A percentile compares a stretch with the other conserved stretches of the same genome.
These are phyloP conservation scores for Erythrophleum fordii DNA, from an alignment of 306 rosid species.

Conservation along the genomic window DNA sequence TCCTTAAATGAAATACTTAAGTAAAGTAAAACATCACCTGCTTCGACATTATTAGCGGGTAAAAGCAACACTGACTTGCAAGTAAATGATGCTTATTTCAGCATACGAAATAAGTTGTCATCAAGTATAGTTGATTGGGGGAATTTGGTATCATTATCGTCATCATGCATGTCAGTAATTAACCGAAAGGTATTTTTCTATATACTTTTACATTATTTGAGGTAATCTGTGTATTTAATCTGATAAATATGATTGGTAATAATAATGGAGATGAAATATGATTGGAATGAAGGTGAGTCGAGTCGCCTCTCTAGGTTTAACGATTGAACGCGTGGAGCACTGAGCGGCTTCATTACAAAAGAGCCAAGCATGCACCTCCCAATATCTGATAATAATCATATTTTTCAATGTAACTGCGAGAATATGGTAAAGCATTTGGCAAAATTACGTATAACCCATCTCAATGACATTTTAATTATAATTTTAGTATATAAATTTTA, in stretches of 20 bases:
- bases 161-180: neutral
- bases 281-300: no score
- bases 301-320: neutral
- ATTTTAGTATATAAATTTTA: no score
- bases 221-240: neutral
- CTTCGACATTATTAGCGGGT: no score
- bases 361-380: neutral
- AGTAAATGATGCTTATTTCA: constrained; percentile 33
- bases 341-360: neutral
- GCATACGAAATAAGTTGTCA: constrained; percentile 5
- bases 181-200: neutral
- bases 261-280: neutral
- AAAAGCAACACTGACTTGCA: neutral
- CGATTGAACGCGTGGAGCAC: neutral
- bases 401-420: neutral
- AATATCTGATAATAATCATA: neutral
- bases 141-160: constrained; percentile 20
- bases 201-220: neutral
- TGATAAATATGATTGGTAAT: neutral
- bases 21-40: no score
- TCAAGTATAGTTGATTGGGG: constrained; percentile 27
- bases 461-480: no score
- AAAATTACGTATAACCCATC: no score
- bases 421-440: neutral
- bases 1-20: neutral